Evolutionary conservation across 768 basidiomycete genomes (phyloP).

Genomic region (Cystofilobasidium macerans): DNA sequence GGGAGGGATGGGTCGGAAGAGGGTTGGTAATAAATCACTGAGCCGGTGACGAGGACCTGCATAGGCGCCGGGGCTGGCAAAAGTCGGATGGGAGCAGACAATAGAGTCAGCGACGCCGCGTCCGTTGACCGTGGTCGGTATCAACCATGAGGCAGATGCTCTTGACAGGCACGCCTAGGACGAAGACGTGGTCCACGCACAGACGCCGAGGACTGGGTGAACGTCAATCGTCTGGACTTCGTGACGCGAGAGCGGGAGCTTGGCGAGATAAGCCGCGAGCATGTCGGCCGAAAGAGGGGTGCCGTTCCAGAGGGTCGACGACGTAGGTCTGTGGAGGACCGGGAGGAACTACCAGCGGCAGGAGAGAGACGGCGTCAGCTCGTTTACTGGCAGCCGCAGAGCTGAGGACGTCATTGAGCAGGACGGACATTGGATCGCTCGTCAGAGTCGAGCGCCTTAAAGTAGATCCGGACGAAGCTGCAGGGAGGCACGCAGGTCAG

Average conservation of each 20-base stretch:
- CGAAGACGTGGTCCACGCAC: not conserved
- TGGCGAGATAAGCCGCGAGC: constrained; percentile 18
- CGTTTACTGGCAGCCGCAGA: not conserved
- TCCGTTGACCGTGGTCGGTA: too few species aligned
- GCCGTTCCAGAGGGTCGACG: constrained; percentile 19
- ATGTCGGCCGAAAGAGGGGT: constrained; percentile 20
- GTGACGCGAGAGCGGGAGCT: constrained; percentile 18
- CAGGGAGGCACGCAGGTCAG: not conserved
- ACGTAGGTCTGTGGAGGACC: constrained; percentile 14
- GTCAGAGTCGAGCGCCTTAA: constrained; percentile 18
- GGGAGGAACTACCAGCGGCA: constrained; percentile 8
- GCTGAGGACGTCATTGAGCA: not conserved
- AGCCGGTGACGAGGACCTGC: constrained; percentile 17
- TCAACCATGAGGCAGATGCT: too few species aligned
- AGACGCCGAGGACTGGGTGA: constrained; percentile 25
- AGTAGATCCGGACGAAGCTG: constrained; percentile 25
- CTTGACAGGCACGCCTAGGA: not conserved
- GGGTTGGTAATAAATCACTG: constrained; percentile 17
- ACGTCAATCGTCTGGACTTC: constrained; percentile 26
- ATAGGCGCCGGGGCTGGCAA: constrained; percentile 21
- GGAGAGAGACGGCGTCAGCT: not conserved
- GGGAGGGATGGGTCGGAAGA: constrained; percentile 6
- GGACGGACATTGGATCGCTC: not conserved
- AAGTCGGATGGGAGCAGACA: not conserved
- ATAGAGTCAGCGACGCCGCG: not conserved